Conservation (phyloP, 805 yeast species). For the Barnettozyma pratensis region DNA sequence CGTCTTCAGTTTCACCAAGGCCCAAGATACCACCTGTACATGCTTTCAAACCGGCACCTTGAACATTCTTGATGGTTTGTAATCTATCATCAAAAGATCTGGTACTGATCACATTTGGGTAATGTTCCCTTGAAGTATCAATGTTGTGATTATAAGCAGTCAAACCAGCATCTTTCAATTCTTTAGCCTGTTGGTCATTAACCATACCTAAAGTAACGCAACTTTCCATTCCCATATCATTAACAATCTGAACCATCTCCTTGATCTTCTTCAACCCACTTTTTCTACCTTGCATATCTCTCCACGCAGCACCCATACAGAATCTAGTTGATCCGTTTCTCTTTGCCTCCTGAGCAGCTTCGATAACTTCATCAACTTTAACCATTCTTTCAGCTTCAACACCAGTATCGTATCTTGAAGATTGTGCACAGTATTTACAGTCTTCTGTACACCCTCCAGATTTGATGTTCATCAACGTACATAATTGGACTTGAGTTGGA, state of each 20-base stretch:
- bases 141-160: slow-evolving; percentile 82
- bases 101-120: slow-evolving; percentile 66
- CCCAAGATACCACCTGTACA: slow-evolving; percentile 83
- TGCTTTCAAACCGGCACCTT: slow-evolving; percentile 56
- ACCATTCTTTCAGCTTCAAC: slow-evolving; percentile 64
- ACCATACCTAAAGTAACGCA: slow-evolving; percentile 84
- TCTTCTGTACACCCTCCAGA: slow-evolving; percentile 82
- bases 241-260: slow-evolving; percentile 60
- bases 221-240: slow-evolving; percentile 65
- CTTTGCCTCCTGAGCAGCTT: slow-evolving; percentile 61
- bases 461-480: slow-evolving; percentile 70
- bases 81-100: slow-evolving; percentile 69
- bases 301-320: slow-evolving; percentile 87
- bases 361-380: slow-evolving; percentile 54
- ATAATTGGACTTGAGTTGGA: slow-evolving; percentile 65
- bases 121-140: slow-evolving; percentile 75
- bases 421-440: slow-evolving; percentile 78
- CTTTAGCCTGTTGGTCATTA: slow-evolving; percentile 54
- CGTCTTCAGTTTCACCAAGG: slow-evolving; percentile 67
- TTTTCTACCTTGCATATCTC: slow-evolving; percentile 77
- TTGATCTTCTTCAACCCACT: slow-evolving; percentile 56
- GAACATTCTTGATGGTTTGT: slow-evolving; percentile 59
- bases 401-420: slow-evolving; percentile 64
- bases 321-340: slow-evolving; percentile 70
- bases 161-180: slow-evolving; percentile 60